Evolutionary conservation across 352 stramenopile genomes (phyloP).

Genomic region (Globisporangium nodosum): DNA sequence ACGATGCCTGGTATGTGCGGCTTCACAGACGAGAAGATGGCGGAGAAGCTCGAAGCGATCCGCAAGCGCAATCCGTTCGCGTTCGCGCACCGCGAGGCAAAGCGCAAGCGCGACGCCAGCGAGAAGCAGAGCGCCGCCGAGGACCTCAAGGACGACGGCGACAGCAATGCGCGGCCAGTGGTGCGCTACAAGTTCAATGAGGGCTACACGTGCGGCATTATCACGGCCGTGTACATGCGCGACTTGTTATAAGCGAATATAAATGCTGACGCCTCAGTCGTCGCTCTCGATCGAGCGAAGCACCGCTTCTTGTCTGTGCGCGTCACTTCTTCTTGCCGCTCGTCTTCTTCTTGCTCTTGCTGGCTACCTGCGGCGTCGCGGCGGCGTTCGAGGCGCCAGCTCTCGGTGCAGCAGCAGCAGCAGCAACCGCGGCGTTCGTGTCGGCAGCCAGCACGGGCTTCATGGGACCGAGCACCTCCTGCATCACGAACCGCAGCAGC

Average conservation of each 20-base stretch:
- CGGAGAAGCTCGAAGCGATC: constrained; percentile 52
- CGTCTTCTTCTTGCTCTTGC: constrained; percentile 30
- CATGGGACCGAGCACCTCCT: constrained; percentile 61
- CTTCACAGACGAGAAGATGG: constrained; percentile 43
- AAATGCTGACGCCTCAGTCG: neutral
- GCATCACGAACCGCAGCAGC: constrained; percentile 62
- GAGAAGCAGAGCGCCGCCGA: constrained; percentile 36
- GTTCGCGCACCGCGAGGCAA: constrained; percentile 75
- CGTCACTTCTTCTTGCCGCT: constrained; percentile 38
- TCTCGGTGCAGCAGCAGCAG: neutral
- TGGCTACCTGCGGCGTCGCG: neutral
- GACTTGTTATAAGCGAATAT: constrained; percentile 60
- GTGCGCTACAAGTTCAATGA: constrained; percentile 90
- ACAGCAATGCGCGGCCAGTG: constrained; percentile 21
- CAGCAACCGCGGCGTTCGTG: constrained; percentile 2
- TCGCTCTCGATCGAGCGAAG: neutral
- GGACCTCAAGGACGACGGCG: constrained; percentile 9
- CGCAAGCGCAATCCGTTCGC: constrained; percentile 75
- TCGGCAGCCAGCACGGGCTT: constrained; percentile 8
- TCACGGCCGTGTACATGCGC: constrained; percentile 80
- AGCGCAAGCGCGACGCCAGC: constrained; percentile 56
- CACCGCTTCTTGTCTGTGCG: neutral
- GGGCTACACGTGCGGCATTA: constrained; percentile 88
- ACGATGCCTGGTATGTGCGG: neutral
- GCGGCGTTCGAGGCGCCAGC: constrained; percentile 2